A percentile compares a stretch with the other conserved stretches of the same genome.
Conservation (phyloP, 768 basidiomycete species). For the Trametes villosa region DNA sequence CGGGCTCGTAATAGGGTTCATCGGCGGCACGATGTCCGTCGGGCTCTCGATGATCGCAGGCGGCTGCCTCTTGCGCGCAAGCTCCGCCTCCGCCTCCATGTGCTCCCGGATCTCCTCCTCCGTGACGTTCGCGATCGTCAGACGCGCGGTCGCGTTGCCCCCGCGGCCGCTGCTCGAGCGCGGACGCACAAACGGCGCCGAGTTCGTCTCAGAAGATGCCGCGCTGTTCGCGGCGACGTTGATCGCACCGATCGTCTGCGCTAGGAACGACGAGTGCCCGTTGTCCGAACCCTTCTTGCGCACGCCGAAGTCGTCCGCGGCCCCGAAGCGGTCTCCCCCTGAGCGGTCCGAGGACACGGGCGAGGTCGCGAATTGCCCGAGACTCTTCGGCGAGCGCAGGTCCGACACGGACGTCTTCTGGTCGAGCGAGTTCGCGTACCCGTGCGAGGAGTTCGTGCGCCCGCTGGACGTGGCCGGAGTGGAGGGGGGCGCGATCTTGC, state of each 20-base stretch:
- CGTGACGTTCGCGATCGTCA: constrained; percentile 48
- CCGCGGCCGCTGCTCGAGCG: constrained; percentile 34
- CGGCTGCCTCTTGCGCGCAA: constrained; percentile 7
- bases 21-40: neutral
- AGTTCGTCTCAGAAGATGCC: constrained; percentile 15
- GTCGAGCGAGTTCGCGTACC: constrained; percentile 22
- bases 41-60: constrained; percentile 22
- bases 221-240: constrained; percentile 9
- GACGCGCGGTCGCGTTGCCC: constrained; percentile 32
- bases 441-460: constrained; percentile 22
- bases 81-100: constrained; percentile 40
- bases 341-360: constrained; percentile 26
- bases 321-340: constrained; percentile 25
- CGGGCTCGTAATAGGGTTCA: neutral
- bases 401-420: constrained; percentile 7
- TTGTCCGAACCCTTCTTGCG: constrained; percentile 24
- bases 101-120: constrained; percentile 46
- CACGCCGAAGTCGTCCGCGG: constrained; percentile 32
- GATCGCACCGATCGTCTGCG: constrained; percentile 31
- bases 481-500: neutral
- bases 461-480: constrained; percentile 5
- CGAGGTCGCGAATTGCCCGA: constrained; percentile 36
- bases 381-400: constrained; percentile 22
- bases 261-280: neutral
- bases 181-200: constrained; percentile 29